Percentiles rank a stretch among this genome's conserved stretches.
Evolutionary conservation across 164 flowering plant species (phyloP).

Genomic region (Stephania japonica): DNA sequence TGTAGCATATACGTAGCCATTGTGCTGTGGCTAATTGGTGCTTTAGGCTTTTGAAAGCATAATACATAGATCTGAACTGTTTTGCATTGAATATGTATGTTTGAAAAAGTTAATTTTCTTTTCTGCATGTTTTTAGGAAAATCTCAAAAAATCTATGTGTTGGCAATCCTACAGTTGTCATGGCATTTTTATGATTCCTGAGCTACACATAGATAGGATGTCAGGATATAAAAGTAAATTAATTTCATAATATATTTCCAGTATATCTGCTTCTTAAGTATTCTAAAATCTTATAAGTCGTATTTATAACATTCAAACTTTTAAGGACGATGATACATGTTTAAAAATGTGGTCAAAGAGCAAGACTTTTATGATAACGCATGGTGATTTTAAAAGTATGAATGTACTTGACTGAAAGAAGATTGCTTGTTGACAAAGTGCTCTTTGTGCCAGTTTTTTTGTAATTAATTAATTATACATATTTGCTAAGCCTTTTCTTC

Average conservation of each 20-base stretch:
- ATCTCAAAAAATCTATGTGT: neutral
- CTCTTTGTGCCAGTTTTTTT: neutral
- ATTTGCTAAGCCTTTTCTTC: neutral
- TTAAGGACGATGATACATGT: too few relatives aligned
- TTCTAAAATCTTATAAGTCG: neutral
- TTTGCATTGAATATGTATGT: neutral
- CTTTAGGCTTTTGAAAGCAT: neutral
- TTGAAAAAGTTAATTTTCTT: neutral
- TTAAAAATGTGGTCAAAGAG: too few relatives aligned
- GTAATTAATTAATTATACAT: neutral
- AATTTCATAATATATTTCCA: neutral
- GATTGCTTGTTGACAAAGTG: neutral
- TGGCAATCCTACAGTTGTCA: neutral
- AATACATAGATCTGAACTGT: neutral
- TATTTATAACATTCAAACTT: too few relatives aligned
- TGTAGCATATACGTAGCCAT: neutral
- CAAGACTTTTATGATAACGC: too few relatives aligned
- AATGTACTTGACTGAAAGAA: neutral
- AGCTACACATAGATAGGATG: neutral
- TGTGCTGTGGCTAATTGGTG: neutral
- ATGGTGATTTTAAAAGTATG: too few relatives aligned
- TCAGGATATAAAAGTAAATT: neutral
- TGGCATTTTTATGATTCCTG: neutral
- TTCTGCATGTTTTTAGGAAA: neutral
- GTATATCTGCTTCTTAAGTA: neutral